A percentile compares a stretch with the other conserved stretches of the same genome.
Evolutionary conservation across 768 basidiomycete genomes (phyloP).

Genomic region (Xerocomus spinulosus): DNA sequence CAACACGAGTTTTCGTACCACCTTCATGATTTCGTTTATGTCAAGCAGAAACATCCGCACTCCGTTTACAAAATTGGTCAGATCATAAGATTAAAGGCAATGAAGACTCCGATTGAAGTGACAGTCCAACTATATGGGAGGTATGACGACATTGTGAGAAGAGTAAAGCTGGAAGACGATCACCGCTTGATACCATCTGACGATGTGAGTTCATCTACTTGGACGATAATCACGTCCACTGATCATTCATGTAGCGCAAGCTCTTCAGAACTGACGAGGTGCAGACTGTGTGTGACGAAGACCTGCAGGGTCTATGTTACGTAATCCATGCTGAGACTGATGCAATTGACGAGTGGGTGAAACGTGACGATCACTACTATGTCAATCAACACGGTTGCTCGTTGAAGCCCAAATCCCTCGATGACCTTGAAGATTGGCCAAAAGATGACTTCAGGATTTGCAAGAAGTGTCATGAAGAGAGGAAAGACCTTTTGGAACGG

Average conservation of each 20-base stretch:
- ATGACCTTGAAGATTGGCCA: constrained; percentile 24
- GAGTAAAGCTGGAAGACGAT: constrained; percentile 11
- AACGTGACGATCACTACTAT: constrained; percentile 58
- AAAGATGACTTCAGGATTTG: constrained; percentile 35
- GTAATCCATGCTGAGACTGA: constrained; percentile 38
- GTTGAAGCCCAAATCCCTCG: constrained; percentile 17
- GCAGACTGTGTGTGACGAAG: constrained; percentile 26
- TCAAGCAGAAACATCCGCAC: constrained; percentile 33
- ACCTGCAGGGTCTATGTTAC: constrained; percentile 54
- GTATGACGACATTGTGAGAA: constrained; percentile 37
- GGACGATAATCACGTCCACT: not conserved
- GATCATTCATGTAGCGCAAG: constrained; percentile 25
- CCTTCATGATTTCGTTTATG: constrained; percentile 56
- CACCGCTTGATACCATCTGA: constrained; percentile 31
- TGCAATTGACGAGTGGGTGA: constrained; percentile 37
- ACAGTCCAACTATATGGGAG: constrained; percentile 44
- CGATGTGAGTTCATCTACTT: constrained; percentile 34
- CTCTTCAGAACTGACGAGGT: constrained; percentile 39
- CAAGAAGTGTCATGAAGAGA: constrained; percentile 35
- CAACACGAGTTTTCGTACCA: constrained; percentile 50
- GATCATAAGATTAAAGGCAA: constrained; percentile 39
- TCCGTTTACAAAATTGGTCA: constrained; percentile 50
- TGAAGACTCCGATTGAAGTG: constrained; percentile 24
- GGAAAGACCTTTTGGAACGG: constrained; percentile 27
- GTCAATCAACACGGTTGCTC: constrained; percentile 34